Conservation (phyloP, 2,329 filamentous ascomycete species). For the Fusarium agapanthi region DNA sequence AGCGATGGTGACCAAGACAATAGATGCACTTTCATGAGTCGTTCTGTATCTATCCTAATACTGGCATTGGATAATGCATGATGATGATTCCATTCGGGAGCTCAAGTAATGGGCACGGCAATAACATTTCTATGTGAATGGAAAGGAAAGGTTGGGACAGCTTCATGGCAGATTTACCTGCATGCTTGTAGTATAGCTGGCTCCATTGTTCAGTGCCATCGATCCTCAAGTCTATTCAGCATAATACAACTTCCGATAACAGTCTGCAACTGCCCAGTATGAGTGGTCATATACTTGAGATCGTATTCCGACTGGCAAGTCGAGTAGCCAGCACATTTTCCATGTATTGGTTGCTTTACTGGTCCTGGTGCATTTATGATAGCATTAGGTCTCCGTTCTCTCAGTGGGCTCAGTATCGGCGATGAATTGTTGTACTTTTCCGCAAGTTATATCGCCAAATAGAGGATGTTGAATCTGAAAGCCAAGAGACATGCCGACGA, state of each 20-base stretch:
- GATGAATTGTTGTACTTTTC: background rate
- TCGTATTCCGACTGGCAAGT: too few species aligned
- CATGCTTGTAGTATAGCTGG: background rate
- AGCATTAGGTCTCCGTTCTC: background rate
- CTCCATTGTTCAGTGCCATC: background rate
- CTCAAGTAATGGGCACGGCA: background rate
- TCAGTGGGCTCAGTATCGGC: background rate
- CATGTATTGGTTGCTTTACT: background rate
- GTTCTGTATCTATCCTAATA: background rate
- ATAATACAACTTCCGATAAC: background rate
- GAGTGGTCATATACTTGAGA: too few species aligned
- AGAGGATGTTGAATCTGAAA: background rate
- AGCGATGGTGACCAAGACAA: conserved; percentile 49
- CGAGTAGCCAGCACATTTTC: background rate
- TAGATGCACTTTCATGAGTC: conserved; percentile 30
- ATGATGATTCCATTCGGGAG: background rate
- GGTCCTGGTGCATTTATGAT: too few species aligned
- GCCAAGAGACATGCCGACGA: background rate
- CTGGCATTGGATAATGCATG: too few species aligned
- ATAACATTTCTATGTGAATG: background rate
- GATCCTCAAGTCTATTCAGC: background rate
- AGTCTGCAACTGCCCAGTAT: background rate
- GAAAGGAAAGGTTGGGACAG: background rate
- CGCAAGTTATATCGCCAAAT: background rate
- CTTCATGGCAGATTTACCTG: background rate